A percentile compares a stretch with the other conserved stretches of the same genome.
Evolutionary conservation across 495 filamentous ascomycete genomes (phyloP).

Genomic region (Staphylotrichum tortipilum): DNA sequence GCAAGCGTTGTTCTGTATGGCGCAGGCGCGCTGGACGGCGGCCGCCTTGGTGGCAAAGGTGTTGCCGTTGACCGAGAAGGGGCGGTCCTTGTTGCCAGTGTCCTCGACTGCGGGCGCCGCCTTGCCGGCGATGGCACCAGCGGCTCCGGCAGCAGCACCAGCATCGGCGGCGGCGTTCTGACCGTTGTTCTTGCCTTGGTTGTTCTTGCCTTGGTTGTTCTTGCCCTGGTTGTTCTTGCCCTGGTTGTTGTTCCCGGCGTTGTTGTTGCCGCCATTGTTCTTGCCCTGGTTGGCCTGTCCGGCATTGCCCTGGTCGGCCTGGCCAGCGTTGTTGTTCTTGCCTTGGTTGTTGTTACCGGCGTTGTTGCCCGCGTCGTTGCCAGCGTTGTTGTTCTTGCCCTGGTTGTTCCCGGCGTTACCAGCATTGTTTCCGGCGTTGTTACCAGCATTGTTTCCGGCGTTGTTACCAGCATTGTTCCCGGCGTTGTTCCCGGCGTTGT

Average conservation of each 20-base stretch:
- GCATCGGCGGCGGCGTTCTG: neutral
- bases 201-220: neutral
- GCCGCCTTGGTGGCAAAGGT: conserved; percentile 39
- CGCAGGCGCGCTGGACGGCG: conserved; percentile 34
- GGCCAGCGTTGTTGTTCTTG: neutral
- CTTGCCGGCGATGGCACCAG: conserved; percentile 25
- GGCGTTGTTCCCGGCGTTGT: conserved; percentile 12
- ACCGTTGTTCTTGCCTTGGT: neutral
- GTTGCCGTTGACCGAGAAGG: conserved; percentile 44
- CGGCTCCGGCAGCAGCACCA: neutral
- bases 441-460: conserved; percentile 2
- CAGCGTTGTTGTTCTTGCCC: neutral
- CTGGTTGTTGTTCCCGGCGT: neutral
- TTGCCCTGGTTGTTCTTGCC: conserved; percentile 1
- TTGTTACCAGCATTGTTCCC: conserved; percentile 5
- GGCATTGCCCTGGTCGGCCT: neutral
- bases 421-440: conserved; percentile 1
- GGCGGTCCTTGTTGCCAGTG: conserved; percentile 34
- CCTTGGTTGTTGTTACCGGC: conserved; percentile 1
- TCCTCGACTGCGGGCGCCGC: conserved; percentile 28
- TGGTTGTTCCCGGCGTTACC: conserved; percentile 1
- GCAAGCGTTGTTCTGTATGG: conserved; percentile 46
- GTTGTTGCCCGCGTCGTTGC: conserved; percentile 5
- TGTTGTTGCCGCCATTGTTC: neutral
- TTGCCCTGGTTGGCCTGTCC: neutral